Conservation (phyloP, 768 basidiomycete species). For the Calocybe cyanea region DNA sequence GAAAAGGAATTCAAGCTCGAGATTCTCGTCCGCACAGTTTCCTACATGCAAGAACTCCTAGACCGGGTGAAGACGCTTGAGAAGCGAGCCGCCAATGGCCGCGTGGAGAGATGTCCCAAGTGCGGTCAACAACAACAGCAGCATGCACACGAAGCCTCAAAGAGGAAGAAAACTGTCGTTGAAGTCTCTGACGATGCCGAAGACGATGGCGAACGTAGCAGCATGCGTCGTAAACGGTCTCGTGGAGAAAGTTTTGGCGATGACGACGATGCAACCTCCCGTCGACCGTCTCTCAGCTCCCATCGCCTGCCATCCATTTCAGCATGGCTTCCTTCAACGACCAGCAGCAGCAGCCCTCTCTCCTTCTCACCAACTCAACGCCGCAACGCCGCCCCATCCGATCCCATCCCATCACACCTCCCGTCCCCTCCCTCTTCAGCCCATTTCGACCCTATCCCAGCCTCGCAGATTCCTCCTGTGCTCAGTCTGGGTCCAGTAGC, state of each 20-base stretch:
- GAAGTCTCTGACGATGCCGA: neutral
- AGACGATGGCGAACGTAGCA: neutral
- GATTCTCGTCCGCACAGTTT: constrained; percentile 79
- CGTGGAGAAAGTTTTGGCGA: neutral
- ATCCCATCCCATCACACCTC: constrained; percentile 31
- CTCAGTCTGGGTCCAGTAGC: constrained; percentile 33
- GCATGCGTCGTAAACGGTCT: too few relatives aligned
- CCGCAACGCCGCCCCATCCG: constrained; percentile 20
- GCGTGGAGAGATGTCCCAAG: constrained; percentile 21
- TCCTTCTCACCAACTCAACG: constrained; percentile 17
- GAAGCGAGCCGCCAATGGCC: constrained; percentile 11
- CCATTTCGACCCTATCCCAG: constrained; percentile 39
- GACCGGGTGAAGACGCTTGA: constrained; percentile 44
- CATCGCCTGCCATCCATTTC: constrained; percentile 69
- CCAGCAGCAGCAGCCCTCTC: constrained; percentile 14
- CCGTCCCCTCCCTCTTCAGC: constrained; percentile 59
- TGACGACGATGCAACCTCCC: too few relatives aligned
- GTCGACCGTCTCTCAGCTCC: constrained; percentile 15
- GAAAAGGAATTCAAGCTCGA: constrained; percentile 93
- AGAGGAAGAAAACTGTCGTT: neutral
- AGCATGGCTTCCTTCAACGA: constrained; percentile 62
- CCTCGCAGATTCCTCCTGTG: constrained; percentile 33
- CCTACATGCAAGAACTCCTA: constrained; percentile 71
- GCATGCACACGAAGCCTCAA: neutral
- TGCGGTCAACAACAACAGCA: constrained; percentile 12